Percentiles rank a stretch among this genome's conserved stretches.
These are phyloP conservation scores for Pisolithus tinctorius DNA, from an alignment of 768 basidiomycete genomes.

Conservation along the genomic window DNA sequence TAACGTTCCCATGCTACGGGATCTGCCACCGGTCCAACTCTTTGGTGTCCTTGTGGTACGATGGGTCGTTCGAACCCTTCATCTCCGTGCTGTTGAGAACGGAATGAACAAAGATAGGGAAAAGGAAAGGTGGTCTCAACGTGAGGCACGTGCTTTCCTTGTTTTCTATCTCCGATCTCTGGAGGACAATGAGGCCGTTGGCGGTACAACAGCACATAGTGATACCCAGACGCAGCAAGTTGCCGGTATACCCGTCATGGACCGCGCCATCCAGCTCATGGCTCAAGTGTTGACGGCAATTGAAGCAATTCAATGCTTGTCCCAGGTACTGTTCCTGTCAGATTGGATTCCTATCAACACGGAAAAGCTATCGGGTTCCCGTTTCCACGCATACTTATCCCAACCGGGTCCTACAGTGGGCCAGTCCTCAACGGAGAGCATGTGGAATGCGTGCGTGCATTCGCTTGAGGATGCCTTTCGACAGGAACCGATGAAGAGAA, in stretches of 20 bases:
- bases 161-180: constrained; percentile 33
- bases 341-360: constrained; percentile 40
- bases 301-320: constrained; percentile 53
- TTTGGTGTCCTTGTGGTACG: constrained; percentile 52
- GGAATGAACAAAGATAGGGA: constrained; percentile 49
- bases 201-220: not conserved
- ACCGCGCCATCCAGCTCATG: constrained; percentile 61
- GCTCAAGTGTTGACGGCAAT: constrained; percentile 58
- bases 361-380: constrained; percentile 49
- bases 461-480: constrained; percentile 45
- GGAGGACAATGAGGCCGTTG: constrained; percentile 12
- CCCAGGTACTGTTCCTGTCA: constrained; percentile 54
- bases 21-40: constrained; percentile 40
- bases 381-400: constrained; percentile 51
- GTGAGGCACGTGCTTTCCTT: constrained; percentile 56
- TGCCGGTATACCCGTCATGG: constrained; percentile 30
- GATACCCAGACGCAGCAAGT: not conserved
- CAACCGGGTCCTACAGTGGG: constrained; percentile 15
- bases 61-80: constrained; percentile 50
- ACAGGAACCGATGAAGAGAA: constrained; percentile 43
- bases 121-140: constrained; percentile 61
- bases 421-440: constrained; percentile 21
- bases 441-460: constrained; percentile 43
- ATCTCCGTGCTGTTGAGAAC: constrained; percentile 44
- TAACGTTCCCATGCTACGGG: constrained; percentile 40